phyloP scores from a whole-genome alignment of 805 yeast genomes.

The Ogataea naganishii region DNA sequence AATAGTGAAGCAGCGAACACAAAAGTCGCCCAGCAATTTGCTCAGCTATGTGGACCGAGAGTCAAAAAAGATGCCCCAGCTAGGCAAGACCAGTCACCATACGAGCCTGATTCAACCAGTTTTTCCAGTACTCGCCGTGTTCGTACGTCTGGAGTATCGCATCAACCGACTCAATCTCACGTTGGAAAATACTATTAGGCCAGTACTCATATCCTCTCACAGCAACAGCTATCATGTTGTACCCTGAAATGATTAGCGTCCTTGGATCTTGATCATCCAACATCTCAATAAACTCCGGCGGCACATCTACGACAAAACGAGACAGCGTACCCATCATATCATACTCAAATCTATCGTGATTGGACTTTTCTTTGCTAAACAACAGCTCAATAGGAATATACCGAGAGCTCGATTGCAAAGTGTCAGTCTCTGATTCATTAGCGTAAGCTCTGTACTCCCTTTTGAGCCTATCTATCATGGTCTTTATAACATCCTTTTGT shows the following conservation, averaged over 20 bases:
- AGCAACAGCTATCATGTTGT: constrained; percentile 11
- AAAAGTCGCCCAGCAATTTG: no score
- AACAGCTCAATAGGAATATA: constrained; percentile 11
- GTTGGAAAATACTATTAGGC: constrained; percentile 9
- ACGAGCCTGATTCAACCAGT: constrained; percentile 13
- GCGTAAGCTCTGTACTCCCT: constrained; percentile 14
- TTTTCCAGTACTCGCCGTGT: constrained; percentile 8
- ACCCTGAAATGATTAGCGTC: constrained; percentile 12
- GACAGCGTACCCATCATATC: constrained; percentile 16
- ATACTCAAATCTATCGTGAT: constrained; percentile 7
- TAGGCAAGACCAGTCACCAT: no score
- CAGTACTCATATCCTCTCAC: constrained; percentile 9
- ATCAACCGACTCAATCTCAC: constrained; percentile 9
- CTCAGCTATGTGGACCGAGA: no score
- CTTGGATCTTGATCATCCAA: constrained; percentile 13
- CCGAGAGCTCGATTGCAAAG: constrained; percentile 4
- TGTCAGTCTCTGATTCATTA: constrained; percentile 4
- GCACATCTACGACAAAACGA: constrained; percentile 13
- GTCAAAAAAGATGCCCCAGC: no score
- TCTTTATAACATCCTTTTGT: constrained; percentile 3
- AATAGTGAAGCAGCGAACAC: no score
- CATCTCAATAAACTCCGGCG: constrained; percentile 9
- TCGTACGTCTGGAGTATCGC: constrained; percentile 6
- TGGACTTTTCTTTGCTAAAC: constrained; percentile 3
- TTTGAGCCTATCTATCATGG: constrained; percentile 12